phyloP scores from a whole-genome alignment of 495 filamentous ascomycete genomes.

The Annulohypoxylon stygium region DNA sequence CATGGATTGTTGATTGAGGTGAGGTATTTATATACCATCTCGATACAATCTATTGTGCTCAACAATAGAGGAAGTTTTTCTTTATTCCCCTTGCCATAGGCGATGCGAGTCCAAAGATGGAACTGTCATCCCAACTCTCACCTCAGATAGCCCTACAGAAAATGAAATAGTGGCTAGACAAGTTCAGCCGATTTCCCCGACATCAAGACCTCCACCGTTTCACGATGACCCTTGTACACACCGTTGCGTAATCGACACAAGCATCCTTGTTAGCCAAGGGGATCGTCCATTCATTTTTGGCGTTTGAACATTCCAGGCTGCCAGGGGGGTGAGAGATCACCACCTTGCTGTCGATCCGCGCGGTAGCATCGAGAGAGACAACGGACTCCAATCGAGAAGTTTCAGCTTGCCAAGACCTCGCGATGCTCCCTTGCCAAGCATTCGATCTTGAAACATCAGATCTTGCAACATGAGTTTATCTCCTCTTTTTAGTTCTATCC shows the following conservation, averaged over 20 bases:
- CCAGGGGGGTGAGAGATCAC: not conserved
- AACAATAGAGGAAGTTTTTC: not conserved
- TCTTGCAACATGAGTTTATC: constrained; percentile 12
- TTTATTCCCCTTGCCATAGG: not conserved
- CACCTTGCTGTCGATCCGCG: constrained; percentile 38
- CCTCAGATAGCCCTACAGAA: not conserved
- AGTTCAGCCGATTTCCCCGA: constrained; percentile 4
- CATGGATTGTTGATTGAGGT: not conserved
- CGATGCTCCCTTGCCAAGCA: constrained; percentile 25
- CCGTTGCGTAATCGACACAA: constrained; percentile 26
- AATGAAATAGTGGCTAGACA: constrained; percentile 1
- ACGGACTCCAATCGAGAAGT: constrained; percentile 17
- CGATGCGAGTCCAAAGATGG: not conserved
- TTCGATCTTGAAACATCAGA: constrained; percentile 32
- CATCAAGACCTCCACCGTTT: constrained; percentile 39
- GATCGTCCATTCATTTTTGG: constrained; percentile 31
- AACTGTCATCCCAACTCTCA: not conserved
- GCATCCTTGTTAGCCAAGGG: constrained; percentile 11
- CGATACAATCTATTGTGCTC: not conserved
- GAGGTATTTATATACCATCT: not conserved
- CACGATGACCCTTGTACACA: constrained; percentile 20
- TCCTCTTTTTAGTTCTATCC: constrained; percentile 5
- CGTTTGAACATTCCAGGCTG: constrained; percentile 4
- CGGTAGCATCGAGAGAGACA: constrained; percentile 39
- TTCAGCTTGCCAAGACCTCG: constrained; percentile 34